Evolutionary conservation across 1,284 basidiomycete genomes (phyloP).

Genomic region (Malassezia obtusa): DNA sequence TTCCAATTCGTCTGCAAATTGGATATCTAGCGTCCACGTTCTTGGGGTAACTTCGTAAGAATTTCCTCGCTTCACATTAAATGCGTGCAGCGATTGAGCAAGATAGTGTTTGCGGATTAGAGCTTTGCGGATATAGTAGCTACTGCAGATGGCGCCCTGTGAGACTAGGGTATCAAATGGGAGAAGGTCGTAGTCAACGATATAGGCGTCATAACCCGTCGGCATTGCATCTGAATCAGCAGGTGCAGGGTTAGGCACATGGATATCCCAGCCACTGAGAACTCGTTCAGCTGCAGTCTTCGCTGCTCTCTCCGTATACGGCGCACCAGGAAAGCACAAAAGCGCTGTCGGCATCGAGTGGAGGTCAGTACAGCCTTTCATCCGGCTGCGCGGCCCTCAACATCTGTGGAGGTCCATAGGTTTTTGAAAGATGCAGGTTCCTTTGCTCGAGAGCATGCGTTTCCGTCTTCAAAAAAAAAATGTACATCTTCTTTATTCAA

Average conservation of each 20-base stretch:
- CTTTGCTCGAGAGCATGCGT: neutral
- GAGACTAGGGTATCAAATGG: slow-evolving; percentile 34
- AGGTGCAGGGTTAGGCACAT: neutral
- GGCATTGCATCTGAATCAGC: slow-evolving; percentile 1
- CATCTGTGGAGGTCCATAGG: neutral
- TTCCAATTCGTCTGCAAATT: slow-evolving; percentile 87
- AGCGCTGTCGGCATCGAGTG: slow-evolving; percentile 18
- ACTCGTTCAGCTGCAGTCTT: slow-evolving; percentile 20
- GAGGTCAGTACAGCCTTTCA: too few relatives aligned
- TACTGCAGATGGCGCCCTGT: slow-evolving; percentile 54
- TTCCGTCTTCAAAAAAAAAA: too few relatives aligned
- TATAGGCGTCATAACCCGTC: slow-evolving; percentile 17
- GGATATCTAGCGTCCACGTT: slow-evolving; percentile 80
- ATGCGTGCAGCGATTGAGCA: slow-evolving; percentile 59
- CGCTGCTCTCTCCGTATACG: slow-evolving; percentile 38
- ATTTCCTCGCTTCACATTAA: slow-evolving; percentile 19
- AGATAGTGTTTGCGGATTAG: slow-evolving; percentile 92
- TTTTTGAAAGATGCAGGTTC: neutral
- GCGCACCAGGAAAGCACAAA: slow-evolving; percentile 37
- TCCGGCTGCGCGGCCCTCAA: too few relatives aligned
- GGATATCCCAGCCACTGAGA: slow-evolving; percentile 27
- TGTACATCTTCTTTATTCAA: too few relatives aligned
- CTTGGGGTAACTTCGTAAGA: slow-evolving; percentile 53
- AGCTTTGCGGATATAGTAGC: slow-evolving; percentile 80
- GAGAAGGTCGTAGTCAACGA: slow-evolving; percentile 42